Conservation (phyloP, 2,329 filamentous ascomycete genomes). For the Coleophoma eucalyptorum region DNA sequence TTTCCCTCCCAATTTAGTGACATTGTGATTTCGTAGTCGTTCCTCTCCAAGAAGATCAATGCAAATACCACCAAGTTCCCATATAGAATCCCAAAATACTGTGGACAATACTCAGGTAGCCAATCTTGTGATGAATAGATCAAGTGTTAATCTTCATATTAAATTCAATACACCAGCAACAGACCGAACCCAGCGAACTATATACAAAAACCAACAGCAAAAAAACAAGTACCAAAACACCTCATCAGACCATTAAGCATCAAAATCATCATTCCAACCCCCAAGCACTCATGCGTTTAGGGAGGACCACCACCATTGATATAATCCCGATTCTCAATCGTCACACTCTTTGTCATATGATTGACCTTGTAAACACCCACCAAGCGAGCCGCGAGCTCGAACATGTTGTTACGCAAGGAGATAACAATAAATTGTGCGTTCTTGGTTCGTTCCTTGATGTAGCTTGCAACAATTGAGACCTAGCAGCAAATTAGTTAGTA, state of each 20-base stretch:
- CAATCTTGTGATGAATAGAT: too few relatives aligned
- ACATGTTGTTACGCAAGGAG: constrained; percentile 98
- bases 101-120: too few relatives aligned
- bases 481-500: constrained; percentile 29
- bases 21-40: neutral
- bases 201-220: neutral
- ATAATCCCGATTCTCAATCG: constrained; percentile 84
- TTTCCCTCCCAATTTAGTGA: neutral
- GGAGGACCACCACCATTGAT: constrained; percentile 16
- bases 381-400: constrained; percentile 90
- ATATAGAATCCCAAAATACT: too few relatives aligned
- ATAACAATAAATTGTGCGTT: constrained; percentile 99
- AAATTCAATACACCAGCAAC: too few relatives aligned
- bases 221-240: neutral
- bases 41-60: neutral
- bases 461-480: constrained; percentile 96
- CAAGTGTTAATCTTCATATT: too few relatives aligned
- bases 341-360: constrained; percentile 94
- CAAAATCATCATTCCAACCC: neutral
- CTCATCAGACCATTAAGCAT: neutral
- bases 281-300: too few relatives aligned
- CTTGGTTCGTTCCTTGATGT: constrained; percentile 98
- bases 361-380: constrained; percentile 99
- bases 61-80: neutral
- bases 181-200: neutral